Percentiles rank a stretch among this genome's conserved stretches.
These are phyloP conservation scores for Torulaspora pretoriensis DNA, from an alignment of 1,139 yeast species.

Conservation along the genomic window DNA sequence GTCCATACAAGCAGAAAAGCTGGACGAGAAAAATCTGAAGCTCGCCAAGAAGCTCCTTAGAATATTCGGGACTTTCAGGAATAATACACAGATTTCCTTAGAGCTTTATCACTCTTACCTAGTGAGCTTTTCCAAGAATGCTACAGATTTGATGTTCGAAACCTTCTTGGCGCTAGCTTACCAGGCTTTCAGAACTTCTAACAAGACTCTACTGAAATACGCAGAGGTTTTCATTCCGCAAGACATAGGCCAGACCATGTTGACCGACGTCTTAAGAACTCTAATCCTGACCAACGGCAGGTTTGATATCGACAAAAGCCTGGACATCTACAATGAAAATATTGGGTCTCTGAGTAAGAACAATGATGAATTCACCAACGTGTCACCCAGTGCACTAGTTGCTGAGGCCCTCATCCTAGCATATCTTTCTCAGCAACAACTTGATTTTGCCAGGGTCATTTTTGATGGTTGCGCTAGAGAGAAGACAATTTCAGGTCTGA, in stretches of 20 bases:
- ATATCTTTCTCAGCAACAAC: conserved; percentile 47
- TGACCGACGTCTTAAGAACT: conserved; percentile 39
- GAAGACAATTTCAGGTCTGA: conserved; percentile 41
- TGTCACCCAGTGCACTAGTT: conserved; percentile 47
- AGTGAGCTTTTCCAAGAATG: conserved; percentile 36
- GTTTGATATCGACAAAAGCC: conserved; percentile 44
- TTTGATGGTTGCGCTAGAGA: conserved; percentile 52
- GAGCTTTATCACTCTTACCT: conserved; percentile 49
- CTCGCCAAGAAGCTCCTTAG: conserved; percentile 34
- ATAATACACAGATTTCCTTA: conserved; percentile 42
- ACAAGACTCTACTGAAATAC: conserved; percentile 38
- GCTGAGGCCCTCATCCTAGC: conserved; percentile 53
- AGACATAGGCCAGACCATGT: conserved; percentile 38
- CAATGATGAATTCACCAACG: conserved; percentile 35
- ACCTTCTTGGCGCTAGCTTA: conserved; percentile 41
- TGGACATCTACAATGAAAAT: conserved; percentile 51
- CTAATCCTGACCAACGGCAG: conserved; percentile 47
- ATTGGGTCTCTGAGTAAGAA: conserved; percentile 37
- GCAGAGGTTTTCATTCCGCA: conserved; percentile 47
- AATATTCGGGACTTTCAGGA: conserved; percentile 40
- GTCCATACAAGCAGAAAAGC: conserved; percentile 11
- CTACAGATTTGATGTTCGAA: conserved; percentile 39
- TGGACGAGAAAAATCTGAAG: conserved; percentile 14
- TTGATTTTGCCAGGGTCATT: conserved; percentile 61
- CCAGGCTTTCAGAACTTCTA: conserved; percentile 42